Evolutionary conservation across 2,329 filamentous ascomycete genomes (phyloP), one percentile per base, ranked within the genome.

Genomic region (Aspergillus japonicus): DNA sequence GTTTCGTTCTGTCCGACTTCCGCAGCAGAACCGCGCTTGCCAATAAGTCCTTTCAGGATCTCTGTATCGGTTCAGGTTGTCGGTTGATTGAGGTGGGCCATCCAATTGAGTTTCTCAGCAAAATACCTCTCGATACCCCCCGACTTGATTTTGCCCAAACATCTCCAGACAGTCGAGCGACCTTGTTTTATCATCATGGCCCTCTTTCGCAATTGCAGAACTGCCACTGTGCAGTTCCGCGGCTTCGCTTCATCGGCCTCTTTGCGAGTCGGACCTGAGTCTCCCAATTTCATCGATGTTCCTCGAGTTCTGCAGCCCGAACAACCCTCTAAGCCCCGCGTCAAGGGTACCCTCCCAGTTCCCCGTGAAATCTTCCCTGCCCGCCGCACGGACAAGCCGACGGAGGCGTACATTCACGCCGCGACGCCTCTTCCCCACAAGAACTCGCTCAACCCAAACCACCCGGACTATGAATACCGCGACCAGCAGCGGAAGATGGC

Each of bases 271-370:
- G 75, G 75, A 29, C 94, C 95, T 52, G 91, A 97, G 74, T 96
- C 92, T 39, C 94, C 95, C 50, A 85, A 85, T 65, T 98, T 90
- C 81, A 90, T 98, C 78, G 87, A 91, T 66, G 82, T 97, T 57
- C 94, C 93, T 51, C 82, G 83, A 66, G 85, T 90, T 52, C 84
- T 87, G n/a, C 92, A 96, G 74, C 86, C 88, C 54, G 82, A 85
- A n/a, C 76, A 79, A 47, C 77, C 79, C 3, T 70, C 74, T 54
- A 80, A 80, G 60, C 79, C 77, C 16, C 68, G 67, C 52, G 74
- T 92, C 35, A 92, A 92, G 74, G 95, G 95, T 67, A 86, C 88
- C 59, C 84, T 99, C 0, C 95, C 95, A 8, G 82, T 92, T 0
- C 94, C 95, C 39, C 88, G 93, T 64, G 84, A 91, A 58, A 79